These are phyloP conservation scores for Periconia sp. DNA, from an alignment of 2,329 filamentous ascomycete species.

Conservation along the genomic window DNA sequence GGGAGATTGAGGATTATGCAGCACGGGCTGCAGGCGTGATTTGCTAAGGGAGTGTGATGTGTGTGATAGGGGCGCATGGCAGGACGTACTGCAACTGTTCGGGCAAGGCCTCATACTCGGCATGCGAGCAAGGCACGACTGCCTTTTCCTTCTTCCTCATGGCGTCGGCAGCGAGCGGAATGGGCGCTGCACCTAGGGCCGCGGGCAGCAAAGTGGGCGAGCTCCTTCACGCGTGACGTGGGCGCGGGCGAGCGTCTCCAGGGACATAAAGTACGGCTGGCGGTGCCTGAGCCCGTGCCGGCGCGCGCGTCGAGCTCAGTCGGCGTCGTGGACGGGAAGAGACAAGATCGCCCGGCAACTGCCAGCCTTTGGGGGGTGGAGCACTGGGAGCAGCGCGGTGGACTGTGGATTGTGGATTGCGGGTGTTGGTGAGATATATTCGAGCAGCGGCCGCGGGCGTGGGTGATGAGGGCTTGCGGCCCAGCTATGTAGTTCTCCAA, in stretches of 20 bases:
- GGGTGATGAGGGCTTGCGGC: not conserved
- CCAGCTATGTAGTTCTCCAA: slow-evolving; percentile 6
- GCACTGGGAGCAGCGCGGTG: too few relatives aligned
- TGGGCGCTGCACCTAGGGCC: not conserved
- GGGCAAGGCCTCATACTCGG: slow-evolving; percentile 51
- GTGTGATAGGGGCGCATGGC: slow-evolving; percentile 23
- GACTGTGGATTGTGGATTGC: too few relatives aligned
- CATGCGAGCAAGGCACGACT: slow-evolving; percentile 37
- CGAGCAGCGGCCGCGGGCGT: not conserved
- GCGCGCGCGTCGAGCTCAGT: slow-evolving; percentile 17
- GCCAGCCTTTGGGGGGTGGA: too few relatives aligned
- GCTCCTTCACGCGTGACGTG: slow-evolving; percentile 2
- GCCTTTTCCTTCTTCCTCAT: slow-evolving; percentile 36
- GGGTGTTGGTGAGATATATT: too few relatives aligned
- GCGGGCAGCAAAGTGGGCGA: slow-evolving; percentile 6
- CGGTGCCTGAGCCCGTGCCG: slow-evolving; percentile 14
- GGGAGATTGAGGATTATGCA: slow-evolving; percentile 31
- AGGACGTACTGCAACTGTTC: slow-evolving; percentile 51
- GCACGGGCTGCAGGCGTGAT: slow-evolving; percentile 20
- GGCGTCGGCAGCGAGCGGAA: slow-evolving; percentile 17
- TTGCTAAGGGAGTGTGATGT: slow-evolving; percentile 23
- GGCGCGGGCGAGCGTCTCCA: too few relatives aligned
- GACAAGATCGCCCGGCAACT: too few relatives aligned
- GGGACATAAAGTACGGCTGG: too few relatives aligned
- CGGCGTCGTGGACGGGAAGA: not conserved